Base-by-base conservation (phyloP, 2,329 filamentous ascomycete genomes). In the Venturia aucupariae region DNA sequence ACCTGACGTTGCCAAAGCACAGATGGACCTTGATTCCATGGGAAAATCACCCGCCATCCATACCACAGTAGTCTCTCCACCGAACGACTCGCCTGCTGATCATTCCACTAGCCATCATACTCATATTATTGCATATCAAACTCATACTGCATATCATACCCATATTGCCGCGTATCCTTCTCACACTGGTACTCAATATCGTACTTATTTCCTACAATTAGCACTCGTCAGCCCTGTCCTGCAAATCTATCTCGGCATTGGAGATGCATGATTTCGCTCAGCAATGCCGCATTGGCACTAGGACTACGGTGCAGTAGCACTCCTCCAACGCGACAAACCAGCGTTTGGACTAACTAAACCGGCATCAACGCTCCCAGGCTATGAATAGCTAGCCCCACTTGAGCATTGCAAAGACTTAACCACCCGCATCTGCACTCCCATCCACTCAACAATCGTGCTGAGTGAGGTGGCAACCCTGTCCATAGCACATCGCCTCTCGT, bases 401-500 rank as follows among this genome's bases (percentile, higher is more conserved):
- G 51, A 55, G 13, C 3, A 55, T 32, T 2, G 51, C 27, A 27
- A 55, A 55, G 3, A 32, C 51, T 32, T 11, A 35, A 55, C 51
- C 13, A 35, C 51, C n/a, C n/a, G n/a, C n/a, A n/a, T n/a, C n/a
- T n/a, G n/a, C n/a, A n/a, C n/a, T n/a, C n/a, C n/a, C n/a, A n/a
- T n/a, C n/a, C n/a, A n/a, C n/a, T n/a, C 22, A 6, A 46, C 19
- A 46, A 19, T 30, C 13, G 24, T 24, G 51, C 24, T 3, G 51
- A 55, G 51, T 55, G 51, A 27, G 35, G 51, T 55, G 51, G 51
- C 51, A 55, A 35, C 51, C 51, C 17, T 30, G 27, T 55, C 22
- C 3, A 55, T 55, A 55, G 15, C 27, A 10, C 27, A 7, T 35
- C 27, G 11, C n/a, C n/a, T n/a, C n/a, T n/a, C n/a, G n/a, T n/a